Evolutionary conservation across 2,329 filamentous ascomycete genomes (phyloP).

Genomic region (Stagonosporopsis vannaccii): DNA sequence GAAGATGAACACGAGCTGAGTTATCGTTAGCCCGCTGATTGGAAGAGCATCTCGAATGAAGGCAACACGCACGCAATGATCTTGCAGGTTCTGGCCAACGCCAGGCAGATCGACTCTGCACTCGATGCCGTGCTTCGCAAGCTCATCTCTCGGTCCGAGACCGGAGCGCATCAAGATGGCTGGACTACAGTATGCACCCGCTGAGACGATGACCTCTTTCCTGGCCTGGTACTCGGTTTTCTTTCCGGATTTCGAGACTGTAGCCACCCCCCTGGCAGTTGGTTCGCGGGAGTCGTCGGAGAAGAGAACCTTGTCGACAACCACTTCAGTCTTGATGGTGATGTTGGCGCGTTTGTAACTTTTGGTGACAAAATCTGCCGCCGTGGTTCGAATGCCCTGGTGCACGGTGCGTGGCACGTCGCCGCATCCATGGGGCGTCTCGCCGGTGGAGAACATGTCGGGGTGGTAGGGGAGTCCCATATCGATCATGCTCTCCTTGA

Average conservation of each 20-base stretch:
- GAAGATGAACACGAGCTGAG: slow-evolving; percentile 61
- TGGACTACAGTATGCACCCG: slow-evolving; percentile 45
- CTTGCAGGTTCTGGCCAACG: slow-evolving; percentile 70
- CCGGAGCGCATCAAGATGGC: slow-evolving; percentile 60
- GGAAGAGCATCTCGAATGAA: not conserved
- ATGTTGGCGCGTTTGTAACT: slow-evolving; percentile 48
- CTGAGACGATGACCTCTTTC: slow-evolving; percentile 46
- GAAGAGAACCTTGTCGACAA: slow-evolving; percentile 57
- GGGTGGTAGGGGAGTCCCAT: slow-evolving; percentile 62
- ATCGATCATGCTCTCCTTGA: slow-evolving; percentile 63
- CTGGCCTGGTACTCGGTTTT: slow-evolving; percentile 43
- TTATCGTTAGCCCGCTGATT: slow-evolving; percentile 25
- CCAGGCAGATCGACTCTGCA: slow-evolving; percentile 64
- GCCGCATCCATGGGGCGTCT: slow-evolving; percentile 42
- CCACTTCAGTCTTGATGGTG: slow-evolving; percentile 42
- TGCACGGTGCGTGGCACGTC: slow-evolving; percentile 43
- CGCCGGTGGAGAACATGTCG: slow-evolving; percentile 65
- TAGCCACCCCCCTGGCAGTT: slow-evolving; percentile 56
- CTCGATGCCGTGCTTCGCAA: slow-evolving; percentile 61
- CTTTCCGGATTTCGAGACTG: slow-evolving; percentile 53
- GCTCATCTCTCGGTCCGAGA: slow-evolving; percentile 63
- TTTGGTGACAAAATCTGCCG: slow-evolving; percentile 52
- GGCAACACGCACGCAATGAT: slow-evolving; percentile 63
- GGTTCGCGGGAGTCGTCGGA: slow-evolving; percentile 43
- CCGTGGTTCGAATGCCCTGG: slow-evolving; percentile 38